phyloP scores from a whole-genome alignment of 2,329 filamentous ascomycete species.

The Aaosphaeria pasadenensis region DNA sequence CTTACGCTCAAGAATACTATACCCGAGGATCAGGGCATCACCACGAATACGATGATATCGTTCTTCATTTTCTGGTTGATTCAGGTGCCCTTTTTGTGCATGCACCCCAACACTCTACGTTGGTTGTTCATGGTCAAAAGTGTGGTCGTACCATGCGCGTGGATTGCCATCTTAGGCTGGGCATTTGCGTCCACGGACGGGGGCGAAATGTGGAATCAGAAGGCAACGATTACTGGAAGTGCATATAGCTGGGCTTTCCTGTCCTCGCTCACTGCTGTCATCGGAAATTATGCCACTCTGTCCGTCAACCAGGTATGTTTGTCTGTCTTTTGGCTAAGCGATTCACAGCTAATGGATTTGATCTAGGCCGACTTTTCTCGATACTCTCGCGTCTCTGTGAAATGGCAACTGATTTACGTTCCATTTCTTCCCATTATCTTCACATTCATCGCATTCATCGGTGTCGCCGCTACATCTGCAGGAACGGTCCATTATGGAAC shows the following conservation, averaged over 20 bases:
- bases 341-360: too few species aligned
- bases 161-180: slow-evolving; percentile 63
- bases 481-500: slow-evolving; percentile 51
- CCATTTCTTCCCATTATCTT: slow-evolving; percentile 52
- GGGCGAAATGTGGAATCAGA: slow-evolving; percentile 47
- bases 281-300: slow-evolving; percentile 52
- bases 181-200: slow-evolving; percentile 55
- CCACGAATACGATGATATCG: slow-evolving; percentile 54
- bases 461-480: slow-evolving; percentile 58
- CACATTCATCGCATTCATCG: slow-evolving; percentile 54
- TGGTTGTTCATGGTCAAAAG: slow-evolving; percentile 51
- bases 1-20: slow-evolving; percentile 52
- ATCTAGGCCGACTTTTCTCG: slow-evolving; percentile 55
- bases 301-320: slow-evolving; percentile 47
- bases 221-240: slow-evolving; percentile 45
- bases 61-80: slow-evolving; percentile 59
- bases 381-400: slow-evolving; percentile 47
- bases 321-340: slow-evolving; percentile 4
- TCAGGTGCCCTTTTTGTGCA: slow-evolving; percentile 54
- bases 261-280: slow-evolving; percentile 48
- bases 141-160: slow-evolving; percentile 54
- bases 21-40: slow-evolving; percentile 51
- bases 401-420: slow-evolving; percentile 51
- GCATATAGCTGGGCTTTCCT: slow-evolving; percentile 55
- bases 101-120: slow-evolving; percentile 54